Percentiles rank a stretch among this genome's conserved stretches.
phyloP scores from a whole-genome alignment of 2,329 filamentous ascomycete genomes.

The Zasmidium cellare region DNA sequence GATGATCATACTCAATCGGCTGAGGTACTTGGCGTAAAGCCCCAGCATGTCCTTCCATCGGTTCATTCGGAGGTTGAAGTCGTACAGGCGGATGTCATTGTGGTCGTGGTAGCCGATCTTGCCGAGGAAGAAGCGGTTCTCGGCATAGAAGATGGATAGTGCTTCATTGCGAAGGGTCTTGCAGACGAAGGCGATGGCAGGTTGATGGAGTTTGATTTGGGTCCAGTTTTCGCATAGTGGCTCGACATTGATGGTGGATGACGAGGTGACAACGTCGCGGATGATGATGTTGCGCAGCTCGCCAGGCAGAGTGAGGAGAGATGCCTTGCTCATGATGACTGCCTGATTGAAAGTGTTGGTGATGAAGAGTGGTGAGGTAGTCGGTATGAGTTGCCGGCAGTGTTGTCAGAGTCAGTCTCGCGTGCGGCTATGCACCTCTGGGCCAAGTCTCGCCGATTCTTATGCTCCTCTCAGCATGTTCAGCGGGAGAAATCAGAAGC shows the following conservation, averaged over 20 bases:
- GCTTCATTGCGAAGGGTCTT: constrained; percentile 18
- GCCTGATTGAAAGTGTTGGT: neutral
- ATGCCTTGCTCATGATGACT: constrained; percentile 7
- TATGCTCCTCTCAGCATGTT: neutral
- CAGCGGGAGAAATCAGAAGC: neutral
- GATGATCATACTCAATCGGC: constrained; percentile 16
- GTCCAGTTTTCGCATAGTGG: constrained; percentile 13
- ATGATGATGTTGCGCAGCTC: constrained; percentile 16
- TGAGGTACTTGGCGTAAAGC: constrained; percentile 8
- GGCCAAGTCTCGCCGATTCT: neutral
- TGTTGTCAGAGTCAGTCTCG: neutral
- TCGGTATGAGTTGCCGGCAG: neutral
- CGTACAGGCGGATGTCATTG: constrained; percentile 16
- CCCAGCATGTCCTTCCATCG: constrained; percentile 18
- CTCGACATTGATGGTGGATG: constrained; percentile 12
- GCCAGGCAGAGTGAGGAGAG: constrained; percentile 13
- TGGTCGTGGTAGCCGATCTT: constrained; percentile 20
- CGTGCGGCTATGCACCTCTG: neutral
- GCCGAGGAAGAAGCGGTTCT: constrained; percentile 22
- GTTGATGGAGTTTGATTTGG: constrained; percentile 15
- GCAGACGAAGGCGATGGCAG: constrained; percentile 18
- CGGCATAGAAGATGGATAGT: constrained; percentile 23
- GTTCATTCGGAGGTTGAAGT: constrained; percentile 17
- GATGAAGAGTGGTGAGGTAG: neutral
- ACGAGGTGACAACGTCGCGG: constrained; percentile 10